Evolutionary conservation across 140 eudicot genomes (phyloP), one percentile per base, ranked within the genome.

Genomic region (Bidens hawaiensis): DNA sequence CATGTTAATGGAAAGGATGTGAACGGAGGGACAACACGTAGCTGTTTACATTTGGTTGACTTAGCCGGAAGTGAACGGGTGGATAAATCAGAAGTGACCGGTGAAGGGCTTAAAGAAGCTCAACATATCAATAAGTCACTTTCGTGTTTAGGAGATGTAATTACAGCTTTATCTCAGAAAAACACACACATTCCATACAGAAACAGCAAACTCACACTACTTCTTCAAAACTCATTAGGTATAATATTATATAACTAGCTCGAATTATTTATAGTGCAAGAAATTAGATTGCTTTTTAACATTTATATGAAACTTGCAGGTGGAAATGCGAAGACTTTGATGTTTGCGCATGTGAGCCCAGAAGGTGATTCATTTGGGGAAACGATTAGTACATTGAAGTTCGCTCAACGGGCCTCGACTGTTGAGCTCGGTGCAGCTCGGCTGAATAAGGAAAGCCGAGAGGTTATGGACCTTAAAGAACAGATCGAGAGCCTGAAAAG

Each of bases 21-120:
- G 19, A 77, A 94, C 0, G 98, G 98, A 30, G 83, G 79, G 46
- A 56, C 51, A 18, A 65, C 76, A 21, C 81, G 73, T 2, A 83
- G 98, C 76, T 80, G 96, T 77, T 95, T 91, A 33, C 96, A 91
- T 78, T 74, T 91, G 81, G 96, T 91, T 23, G 98, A 91, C 50
- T 77, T 91, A 25, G 98, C 96, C 1, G 96, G 96, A 52, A 91
- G 91, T 28, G 95, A 84, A 62, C 57, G 88, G 33, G 81, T 90
- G 38, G 95, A 77, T 54, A 81, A 81, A 66, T 86, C 95, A n/a
- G 97, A 85, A 71, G 90, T 88, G 6, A 81, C 87, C 0, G 94
- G 94, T 21, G 90, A 88, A 21, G 87, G 87, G 54, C 94, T 88
- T 25, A 75, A 76, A 68, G 94, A 88, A 72, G 96, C 95, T 3